Percentiles rank a stretch among this genome's conserved stretches.
Conservation (phyloP, 2,329 filamentous ascomycete species). For the Pseudogymnoascus pannorum region DNA sequence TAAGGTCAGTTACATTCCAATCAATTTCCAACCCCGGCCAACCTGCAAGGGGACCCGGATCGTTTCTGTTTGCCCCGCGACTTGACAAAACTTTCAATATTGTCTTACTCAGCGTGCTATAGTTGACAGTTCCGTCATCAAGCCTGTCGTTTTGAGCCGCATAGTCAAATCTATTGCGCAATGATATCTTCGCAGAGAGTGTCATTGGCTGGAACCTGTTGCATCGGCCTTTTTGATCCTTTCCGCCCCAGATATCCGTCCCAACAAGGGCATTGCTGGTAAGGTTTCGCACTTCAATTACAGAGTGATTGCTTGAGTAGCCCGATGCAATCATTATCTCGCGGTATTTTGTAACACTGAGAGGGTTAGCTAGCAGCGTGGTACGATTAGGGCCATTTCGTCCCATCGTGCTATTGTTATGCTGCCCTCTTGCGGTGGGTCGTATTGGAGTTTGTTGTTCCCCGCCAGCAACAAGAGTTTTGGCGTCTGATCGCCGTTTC, state of each 20-base stretch:
- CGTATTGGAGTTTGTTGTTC: constrained; percentile 1
- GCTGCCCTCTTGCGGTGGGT: not conserved
- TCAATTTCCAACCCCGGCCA: constrained; percentile 9
- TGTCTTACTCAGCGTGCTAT: constrained; percentile 62
- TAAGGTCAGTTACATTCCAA: constrained; percentile 9
- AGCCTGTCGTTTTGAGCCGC: constrained; percentile 55
- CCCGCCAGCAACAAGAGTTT: not conserved
- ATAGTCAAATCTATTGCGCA: constrained; percentile 48
- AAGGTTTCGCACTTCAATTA: constrained; percentile 56
- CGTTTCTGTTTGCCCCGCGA: constrained; percentile 8
- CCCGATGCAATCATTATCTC: constrained; percentile 2
- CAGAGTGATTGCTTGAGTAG: constrained; percentile 29
- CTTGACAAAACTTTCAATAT: constrained; percentile 38
- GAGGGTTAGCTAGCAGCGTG: not conserved
- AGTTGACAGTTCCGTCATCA: constrained; percentile 66
- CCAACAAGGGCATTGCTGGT: constrained; percentile 48
- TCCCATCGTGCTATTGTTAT: not conserved
- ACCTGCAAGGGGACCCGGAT: not conserved
- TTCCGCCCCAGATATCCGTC: constrained; percentile 19
- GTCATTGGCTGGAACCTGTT: constrained; percentile 53
- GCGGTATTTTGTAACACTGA: not conserved
- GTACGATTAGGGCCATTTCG: not conserved
- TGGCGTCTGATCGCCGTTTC: constrained; percentile 5
- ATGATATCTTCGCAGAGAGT: constrained; percentile 52
- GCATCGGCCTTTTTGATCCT: constrained; percentile 61